phyloP scores from a whole-genome alignment of 768 basidiomycete species.

The Aureoboletus auriporus region DNA sequence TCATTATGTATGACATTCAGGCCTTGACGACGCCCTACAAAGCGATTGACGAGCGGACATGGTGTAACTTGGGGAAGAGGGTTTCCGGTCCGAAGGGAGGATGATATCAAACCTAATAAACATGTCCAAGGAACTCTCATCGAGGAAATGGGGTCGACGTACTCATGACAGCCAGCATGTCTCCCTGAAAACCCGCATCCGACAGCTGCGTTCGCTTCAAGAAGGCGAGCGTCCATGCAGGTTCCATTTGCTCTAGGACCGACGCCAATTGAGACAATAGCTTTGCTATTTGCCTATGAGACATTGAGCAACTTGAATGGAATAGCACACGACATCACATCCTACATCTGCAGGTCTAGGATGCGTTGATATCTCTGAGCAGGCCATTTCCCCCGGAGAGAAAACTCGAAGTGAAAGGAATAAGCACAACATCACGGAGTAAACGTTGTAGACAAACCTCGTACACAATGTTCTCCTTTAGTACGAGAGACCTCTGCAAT shows the following conservation, averaged over 20 bases:
- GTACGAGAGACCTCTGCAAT: conserved; percentile 54
- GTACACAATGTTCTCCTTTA: conserved; percentile 59
- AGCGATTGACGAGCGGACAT: conserved; percentile 53
- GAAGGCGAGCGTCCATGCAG: conserved; percentile 74
- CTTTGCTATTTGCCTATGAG: conserved; percentile 58
- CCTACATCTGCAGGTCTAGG: conserved; percentile 64
- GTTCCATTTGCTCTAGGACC: conserved; percentile 66
- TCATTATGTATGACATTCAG: conserved; percentile 67
- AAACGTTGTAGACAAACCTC: conserved; percentile 42
- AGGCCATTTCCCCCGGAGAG: conserved; percentile 76
- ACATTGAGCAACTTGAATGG: not conserved
- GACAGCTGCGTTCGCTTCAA: conserved; percentile 69
- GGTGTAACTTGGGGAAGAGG: conserved; percentile 87
- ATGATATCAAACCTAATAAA: conserved; percentile 65
- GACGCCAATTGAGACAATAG: conserved; percentile 72
- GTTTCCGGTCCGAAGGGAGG: conserved; percentile 65
- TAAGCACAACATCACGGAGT: not conserved
- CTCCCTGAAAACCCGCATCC: conserved; percentile 81
- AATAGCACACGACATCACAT: not conserved
- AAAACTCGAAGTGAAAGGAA: conserved; percentile 45
- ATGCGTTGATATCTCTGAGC: conserved; percentile 70
- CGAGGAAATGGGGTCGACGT: conserved; percentile 15
- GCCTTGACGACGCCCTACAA: conserved; percentile 48
- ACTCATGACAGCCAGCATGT: conserved; percentile 81
- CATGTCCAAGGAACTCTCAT: not conserved